Percentiles rank a stretch among this genome's conserved stretches.
phyloP scores from a whole-genome alignment of 2,329 filamentous ascomycete species.

The Penicillium sp. region DNA sequence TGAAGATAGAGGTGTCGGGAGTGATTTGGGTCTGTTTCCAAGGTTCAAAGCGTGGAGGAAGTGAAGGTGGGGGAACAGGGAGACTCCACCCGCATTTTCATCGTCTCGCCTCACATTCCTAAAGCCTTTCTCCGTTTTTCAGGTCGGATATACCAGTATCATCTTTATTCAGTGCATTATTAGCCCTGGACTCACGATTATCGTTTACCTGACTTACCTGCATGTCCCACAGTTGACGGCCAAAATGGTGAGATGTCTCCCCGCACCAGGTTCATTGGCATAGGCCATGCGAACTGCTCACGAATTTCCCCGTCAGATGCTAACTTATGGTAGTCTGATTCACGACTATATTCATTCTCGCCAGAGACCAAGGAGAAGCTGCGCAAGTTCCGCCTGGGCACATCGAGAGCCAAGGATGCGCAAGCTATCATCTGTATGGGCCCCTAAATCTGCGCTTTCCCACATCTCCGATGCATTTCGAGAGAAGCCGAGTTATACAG shows the following conservation, averaged over 20 bases:
- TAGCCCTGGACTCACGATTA: neutral
- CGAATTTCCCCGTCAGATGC: neutral
- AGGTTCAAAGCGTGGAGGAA: constrained; percentile 8
- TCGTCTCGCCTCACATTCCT: constrained; percentile 7
- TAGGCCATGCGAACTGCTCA: neutral
- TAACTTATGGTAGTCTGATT: constrained; percentile 56
- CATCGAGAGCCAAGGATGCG: constrained; percentile 73
- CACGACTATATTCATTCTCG: constrained; percentile 85
- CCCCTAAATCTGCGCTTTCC: constrained; percentile 6
- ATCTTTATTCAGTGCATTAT: neutral
- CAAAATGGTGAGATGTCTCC: constrained; percentile 4
- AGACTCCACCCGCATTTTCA: constrained; percentile 18
- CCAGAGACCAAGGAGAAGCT: constrained; percentile 80
- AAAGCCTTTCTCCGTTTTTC: neutral
- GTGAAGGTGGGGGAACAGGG: constrained; percentile 11
- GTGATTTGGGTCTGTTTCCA: neutral
- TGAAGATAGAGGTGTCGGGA: constrained; percentile 31
- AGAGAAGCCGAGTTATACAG: neutral
- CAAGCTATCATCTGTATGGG: constrained; percentile 89
- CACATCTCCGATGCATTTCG: neutral
- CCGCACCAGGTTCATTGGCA: neutral
- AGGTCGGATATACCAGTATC: neutral
- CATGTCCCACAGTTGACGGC: neutral
- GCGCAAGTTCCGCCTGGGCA: constrained; percentile 86
- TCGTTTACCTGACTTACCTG: neutral